A percentile compares a stretch with the other conserved stretches of the same genome.
Conservation (phyloP, 2,329 filamentous ascomycete species). For the Cytospora paraplurivora region DNA sequence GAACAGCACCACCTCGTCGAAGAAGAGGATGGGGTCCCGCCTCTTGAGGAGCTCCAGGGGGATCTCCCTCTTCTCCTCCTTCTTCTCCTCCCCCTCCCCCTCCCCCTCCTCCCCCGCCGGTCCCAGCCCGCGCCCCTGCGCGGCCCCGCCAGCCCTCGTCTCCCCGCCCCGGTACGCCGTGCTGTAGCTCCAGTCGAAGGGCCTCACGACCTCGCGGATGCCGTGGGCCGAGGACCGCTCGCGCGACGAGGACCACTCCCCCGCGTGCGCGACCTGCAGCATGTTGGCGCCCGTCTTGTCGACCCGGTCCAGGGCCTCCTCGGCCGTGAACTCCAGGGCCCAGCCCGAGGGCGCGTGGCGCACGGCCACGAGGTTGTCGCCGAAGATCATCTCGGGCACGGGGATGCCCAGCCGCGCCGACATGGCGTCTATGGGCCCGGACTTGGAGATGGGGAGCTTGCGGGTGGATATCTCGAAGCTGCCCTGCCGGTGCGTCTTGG, state of each 20-base stretch:
- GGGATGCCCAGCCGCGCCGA: constrained; percentile 77
- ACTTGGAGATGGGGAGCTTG: constrained; percentile 93
- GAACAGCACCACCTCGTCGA: constrained; percentile 93
- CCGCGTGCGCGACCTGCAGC: constrained; percentile 91
- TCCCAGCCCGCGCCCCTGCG: constrained; percentile 18
- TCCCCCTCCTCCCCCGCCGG: too few species aligned
- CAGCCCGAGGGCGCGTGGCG: constrained; percentile 75
- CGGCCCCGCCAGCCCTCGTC: constrained; percentile 23
- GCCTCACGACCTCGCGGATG: constrained; percentile 91
- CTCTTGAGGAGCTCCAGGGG: constrained; percentile 84
- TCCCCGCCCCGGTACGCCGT: constrained; percentile 80
- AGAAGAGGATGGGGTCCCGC: constrained; percentile 93
- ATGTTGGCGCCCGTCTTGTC: constrained; percentile 92
- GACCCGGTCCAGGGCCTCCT: constrained; percentile 84
- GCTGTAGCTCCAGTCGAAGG: constrained; percentile 98
- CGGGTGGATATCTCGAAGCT: constrained; percentile 77
- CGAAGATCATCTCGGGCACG: constrained; percentile 98
- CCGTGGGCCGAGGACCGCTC: constrained; percentile 81
- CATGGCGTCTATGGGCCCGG: constrained; percentile 86
- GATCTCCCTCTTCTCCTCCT: constrained; percentile 51
- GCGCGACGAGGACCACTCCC: constrained; percentile 71
- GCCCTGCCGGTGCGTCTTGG: constrained; percentile 59
- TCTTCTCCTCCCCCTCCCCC: neutral
- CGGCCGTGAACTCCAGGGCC: constrained; percentile 79
- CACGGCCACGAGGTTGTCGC: constrained; percentile 83